phyloP scores from a whole-genome alignment of 345 rosid species.

The Bretschneidera sinensis region DNA sequence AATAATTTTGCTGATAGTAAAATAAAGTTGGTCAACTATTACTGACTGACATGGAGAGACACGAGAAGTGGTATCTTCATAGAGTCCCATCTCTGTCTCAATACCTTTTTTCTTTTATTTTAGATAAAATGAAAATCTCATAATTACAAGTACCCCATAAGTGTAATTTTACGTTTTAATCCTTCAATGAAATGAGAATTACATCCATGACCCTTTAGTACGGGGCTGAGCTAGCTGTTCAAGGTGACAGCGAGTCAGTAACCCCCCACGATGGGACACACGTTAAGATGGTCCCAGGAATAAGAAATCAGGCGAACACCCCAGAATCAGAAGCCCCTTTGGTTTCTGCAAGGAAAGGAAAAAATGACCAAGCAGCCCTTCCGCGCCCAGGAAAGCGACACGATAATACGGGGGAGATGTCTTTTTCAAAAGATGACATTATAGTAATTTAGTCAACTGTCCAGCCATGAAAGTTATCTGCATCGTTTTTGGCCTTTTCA shows the following conservation, averaged over 20 bases:
- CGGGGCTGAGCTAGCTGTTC: too few relatives aligned
- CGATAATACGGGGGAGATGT: not conserved
- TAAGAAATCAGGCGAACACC: not conserved
- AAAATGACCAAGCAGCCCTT: constrained; percentile 19
- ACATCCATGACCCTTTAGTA: too few relatives aligned
- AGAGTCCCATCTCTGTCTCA: constrained; percentile 11
- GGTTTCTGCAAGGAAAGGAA: not conserved
- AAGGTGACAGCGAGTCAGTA: constrained; percentile 3
- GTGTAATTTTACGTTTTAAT: not conserved
- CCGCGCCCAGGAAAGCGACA: constrained; percentile 13
- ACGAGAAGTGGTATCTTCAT: constrained; percentile 19
- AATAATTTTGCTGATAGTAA: constrained; percentile 38
- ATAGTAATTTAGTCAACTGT: not conserved
- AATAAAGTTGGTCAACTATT: constrained; percentile 31
- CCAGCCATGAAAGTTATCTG: not conserved
- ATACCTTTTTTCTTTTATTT: not conserved
- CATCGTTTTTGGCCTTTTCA: not conserved
- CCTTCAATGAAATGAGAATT: not conserved
- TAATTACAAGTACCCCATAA: too few relatives aligned
- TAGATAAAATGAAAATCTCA: not conserved
- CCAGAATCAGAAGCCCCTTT: not conserved
- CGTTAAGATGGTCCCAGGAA: constrained; percentile 5
- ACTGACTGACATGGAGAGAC: constrained; percentile 42
- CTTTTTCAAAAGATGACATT: not conserved
- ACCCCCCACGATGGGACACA: not conserved